A percentile compares a stretch with the other conserved stretches of the same genome.
Conservation (phyloP, 345 rosid species). For the Arabis alpina region DNA sequence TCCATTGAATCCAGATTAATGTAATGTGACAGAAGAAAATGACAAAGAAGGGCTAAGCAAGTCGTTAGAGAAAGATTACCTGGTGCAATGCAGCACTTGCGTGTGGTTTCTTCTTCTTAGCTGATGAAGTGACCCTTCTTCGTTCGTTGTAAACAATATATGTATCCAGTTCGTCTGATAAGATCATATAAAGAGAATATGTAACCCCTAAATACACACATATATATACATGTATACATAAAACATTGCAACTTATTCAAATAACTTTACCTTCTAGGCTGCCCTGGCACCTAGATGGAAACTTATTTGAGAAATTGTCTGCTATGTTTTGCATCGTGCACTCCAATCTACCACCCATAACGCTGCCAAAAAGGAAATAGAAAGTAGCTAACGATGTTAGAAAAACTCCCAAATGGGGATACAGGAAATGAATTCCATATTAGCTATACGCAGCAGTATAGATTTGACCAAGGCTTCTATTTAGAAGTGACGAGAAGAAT, state of each 20-base stretch:
- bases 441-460: slow-evolving; percentile 1
- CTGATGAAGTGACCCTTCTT: slow-evolving; percentile 90
- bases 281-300: slow-evolving; percentile 65
- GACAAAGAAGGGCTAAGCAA: slow-evolving; percentile 1
- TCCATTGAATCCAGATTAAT: slow-evolving; percentile 19
- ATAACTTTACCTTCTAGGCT: slow-evolving; percentile 66
- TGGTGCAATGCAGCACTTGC: slow-evolving; percentile 73
- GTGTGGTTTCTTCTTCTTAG: slow-evolving; percentile 82
- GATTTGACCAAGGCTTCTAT: slow-evolving; percentile 2
- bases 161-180: slow-evolving; percentile 73
- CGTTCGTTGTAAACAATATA: slow-evolving; percentile 84
- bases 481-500: slow-evolving; percentile 5
- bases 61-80: slow-evolving; percentile 55
- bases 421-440: slow-evolving; percentile 1
- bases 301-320: slow-evolving; percentile 70
- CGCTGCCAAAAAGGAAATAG: slow-evolving; percentile 48
- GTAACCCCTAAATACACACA: slow-evolving; percentile 12
- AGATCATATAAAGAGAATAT: slow-evolving; percentile 24
- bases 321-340: slow-evolving; percentile 99
- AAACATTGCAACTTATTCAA: slow-evolving; percentile 19
- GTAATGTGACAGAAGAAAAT: slow-evolving; percentile 1
- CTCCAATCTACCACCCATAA: slow-evolving; percentile 90
- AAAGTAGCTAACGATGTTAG: slow-evolving; percentile 21
- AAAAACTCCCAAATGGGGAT: not conserved
- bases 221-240: slow-evolving; percentile 6